Evolutionary conservation across 129 eudicot genomes (phyloP).

Genomic region (Daucus carota): DNA sequence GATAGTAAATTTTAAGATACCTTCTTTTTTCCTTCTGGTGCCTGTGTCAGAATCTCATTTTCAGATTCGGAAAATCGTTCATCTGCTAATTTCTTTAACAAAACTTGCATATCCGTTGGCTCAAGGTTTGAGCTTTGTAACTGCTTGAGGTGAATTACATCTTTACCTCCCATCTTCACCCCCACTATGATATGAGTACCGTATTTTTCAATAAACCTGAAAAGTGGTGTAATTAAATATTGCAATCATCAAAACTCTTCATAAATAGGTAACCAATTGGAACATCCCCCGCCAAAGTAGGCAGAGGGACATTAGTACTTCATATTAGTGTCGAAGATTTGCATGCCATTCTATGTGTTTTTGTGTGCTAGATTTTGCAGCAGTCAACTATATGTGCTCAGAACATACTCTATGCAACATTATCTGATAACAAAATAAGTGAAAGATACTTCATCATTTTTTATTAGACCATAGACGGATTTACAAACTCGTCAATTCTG

Average conservation of each 20-base stretch:
- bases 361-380: not conserved
- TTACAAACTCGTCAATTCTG: not conserved
- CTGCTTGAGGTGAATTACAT: conserved; percentile 88
- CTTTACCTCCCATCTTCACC: conserved; percentile 99
- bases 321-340: not conserved
- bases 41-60: conserved; percentile 23
- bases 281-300: not conserved
- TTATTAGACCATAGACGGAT: not conserved
- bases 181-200: conserved; percentile 95
- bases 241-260: not conserved
- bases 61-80: conserved; percentile 55
- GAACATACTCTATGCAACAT: not conserved
- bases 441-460: not conserved
- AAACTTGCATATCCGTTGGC: conserved; percentile 64
- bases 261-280: not conserved
- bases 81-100: conserved; percentile 80
- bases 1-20: too few species aligned
- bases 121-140: conserved; percentile 64
- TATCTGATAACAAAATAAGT: not conserved
- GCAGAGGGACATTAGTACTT: not conserved
- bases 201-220: conserved; percentile 89
- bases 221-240: conserved; percentile 12
- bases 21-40: conserved; percentile 42
- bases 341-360: not conserved
- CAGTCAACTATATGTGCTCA: not conserved